These are phyloP conservation scores for Rosa lucieae DNA, from an alignment of 306 rosid species.

Conservation along the genomic window DNA sequence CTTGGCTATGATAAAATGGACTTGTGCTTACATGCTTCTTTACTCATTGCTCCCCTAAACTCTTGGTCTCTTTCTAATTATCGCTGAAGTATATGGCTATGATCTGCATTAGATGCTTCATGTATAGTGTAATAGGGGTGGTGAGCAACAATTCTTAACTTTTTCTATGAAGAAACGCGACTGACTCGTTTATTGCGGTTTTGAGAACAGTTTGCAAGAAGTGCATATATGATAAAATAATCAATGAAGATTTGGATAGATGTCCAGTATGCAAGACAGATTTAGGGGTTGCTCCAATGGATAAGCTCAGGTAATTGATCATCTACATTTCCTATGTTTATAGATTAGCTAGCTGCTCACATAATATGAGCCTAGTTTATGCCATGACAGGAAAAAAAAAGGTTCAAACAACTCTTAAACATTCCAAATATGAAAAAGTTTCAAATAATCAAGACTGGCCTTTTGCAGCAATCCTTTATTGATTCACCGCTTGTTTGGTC, in stretches of 20 bases:
- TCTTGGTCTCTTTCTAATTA: background rate
- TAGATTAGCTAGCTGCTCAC: background rate
- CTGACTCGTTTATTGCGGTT: constrained; percentile 12
- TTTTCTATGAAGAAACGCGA: background rate
- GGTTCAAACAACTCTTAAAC: background rate
- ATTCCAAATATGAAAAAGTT: background rate
- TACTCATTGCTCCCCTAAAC: background rate
- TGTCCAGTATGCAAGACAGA: constrained; percentile 63
- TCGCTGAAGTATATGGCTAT: background rate
- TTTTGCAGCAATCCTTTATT: background rate
- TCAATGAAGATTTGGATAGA: constrained; percentile 27
- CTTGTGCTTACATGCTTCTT: background rate
- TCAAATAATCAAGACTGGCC: background rate
- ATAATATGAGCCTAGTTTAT: background rate
- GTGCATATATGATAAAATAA: constrained; percentile 57
- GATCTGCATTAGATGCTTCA: background rate
- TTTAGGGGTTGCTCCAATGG: constrained; percentile 59
- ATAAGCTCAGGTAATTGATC: constrained; percentile 51
- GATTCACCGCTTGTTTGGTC: background rate
- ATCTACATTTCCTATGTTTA: constrained; percentile 15
- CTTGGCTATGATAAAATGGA: background rate
- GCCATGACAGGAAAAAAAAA: background rate
- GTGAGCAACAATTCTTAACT: background rate
- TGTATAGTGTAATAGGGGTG: background rate
- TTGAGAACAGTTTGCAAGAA: constrained; percentile 65